Base-by-base conservation (phyloP, 345 rosid species). In the Citrus inodora region DNA sequence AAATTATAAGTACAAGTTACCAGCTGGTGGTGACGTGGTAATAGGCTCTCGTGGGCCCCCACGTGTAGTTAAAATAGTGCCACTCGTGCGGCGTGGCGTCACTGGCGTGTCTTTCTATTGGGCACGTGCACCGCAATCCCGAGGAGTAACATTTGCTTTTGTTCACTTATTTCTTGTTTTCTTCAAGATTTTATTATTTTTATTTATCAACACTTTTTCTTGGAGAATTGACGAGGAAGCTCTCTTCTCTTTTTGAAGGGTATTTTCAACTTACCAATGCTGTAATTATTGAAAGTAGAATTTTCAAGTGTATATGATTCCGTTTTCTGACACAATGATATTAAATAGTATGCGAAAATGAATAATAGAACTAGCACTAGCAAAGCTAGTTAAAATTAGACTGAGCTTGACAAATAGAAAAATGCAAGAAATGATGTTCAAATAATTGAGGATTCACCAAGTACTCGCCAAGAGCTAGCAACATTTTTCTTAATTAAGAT, bases 41-140 rank as follows among this genome's bases (percentile, higher is more conserved):
- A 27, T 16, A 9, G 21, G 33, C 17, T 65, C 58, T 8, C 5
- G 2, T 67, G 71, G 80, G 76, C 24, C 76, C 84, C 77, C 73
- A 2, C 51, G 46, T 3, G 37, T 65, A 70, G 21, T 6, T 27
- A 33, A 27, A 68, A 17, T 33, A 70, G 56, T 42, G 55, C 32
- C 82, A 74, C 82, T 64, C 89, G 89, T 87, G 89, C 84, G 87
- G 76, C 78, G 74, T 68, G 87, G 73, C 85, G 67, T 66, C n/a
- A 55, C 11, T 63, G 71, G 62, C 46, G 9, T 56, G 72, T 28
- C 58, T 42, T 38, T 42, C 35, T 32, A 69, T 66, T 73, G 51
- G 68, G 76, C 85, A 84, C 82, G 87, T 86, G 85, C 84, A 78
- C 80, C 70, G 80, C 85, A 76, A 84, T 82, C 85, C 85, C 69